Base-by-base conservation (phyloP, 345 rosid species). In the Gossypium stocksii region DNA sequence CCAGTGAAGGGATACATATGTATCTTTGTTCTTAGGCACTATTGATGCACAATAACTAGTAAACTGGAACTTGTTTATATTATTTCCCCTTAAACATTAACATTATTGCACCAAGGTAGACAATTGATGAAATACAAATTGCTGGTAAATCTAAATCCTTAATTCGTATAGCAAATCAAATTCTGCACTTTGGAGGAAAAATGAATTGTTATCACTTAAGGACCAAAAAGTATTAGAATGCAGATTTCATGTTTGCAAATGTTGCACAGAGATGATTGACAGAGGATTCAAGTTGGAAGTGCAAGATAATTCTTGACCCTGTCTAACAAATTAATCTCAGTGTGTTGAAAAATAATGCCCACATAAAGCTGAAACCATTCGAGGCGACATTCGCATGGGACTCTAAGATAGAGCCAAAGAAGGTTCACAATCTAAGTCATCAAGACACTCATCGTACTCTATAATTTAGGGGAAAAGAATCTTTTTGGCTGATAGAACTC, bases 151-250 rank as follows among this genome's bases (percentile, higher is more conserved):
- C 52, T 25, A 69, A 25, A 5, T 69, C 57, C 58, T 48, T 49
- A 15, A 69, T 9, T 17, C 29, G 7, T 49, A 13, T 4, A 14
- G 43, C 16, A 69, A 25, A 41, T 7, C 13, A 9, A 9, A 4
- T 16, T 51, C 58, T 10, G 7, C 10, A 3, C 2, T 9, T 49
- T 2, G 60, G 25, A 51, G 25, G 1, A 52, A 70, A 25, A 69
- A 3, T 9, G 45, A 49, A 27, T 10, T 49, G 14, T 27, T 51
- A 51, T 49, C 45, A 29, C 15, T 27, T 4, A 69, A 43, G 49
- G 27, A 56, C 25, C 17, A 38, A 84, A 77, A 2, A 83, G 82
- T 56, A 56, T 20, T 56, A n/a, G 43, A 25, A 25, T 60, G 43
- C n/a, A 14, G 65, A 60, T 15, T 27, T 29, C 66, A 29, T 15